These are phyloP conservation scores for Dunaliella primolecta DNA, from an alignment of 139 green algal species.

Conservation along the genomic window DNA sequence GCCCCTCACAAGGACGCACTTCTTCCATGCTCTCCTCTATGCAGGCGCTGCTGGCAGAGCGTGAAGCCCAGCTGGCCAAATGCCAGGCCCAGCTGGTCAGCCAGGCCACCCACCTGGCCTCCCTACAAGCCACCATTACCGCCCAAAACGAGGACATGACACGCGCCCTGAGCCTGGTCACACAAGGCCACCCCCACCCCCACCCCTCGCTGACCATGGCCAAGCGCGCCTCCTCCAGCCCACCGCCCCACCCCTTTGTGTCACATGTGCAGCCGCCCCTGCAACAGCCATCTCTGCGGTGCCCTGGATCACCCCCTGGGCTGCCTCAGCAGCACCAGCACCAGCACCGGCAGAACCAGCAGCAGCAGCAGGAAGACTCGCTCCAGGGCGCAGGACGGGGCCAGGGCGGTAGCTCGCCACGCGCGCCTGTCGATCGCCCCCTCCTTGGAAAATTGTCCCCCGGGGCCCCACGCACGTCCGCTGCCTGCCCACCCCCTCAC, in stretches of 20 bases:
- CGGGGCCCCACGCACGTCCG: too few relatives aligned
- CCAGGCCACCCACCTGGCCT: constrained; percentile 3
- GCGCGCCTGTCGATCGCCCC: too few relatives aligned
- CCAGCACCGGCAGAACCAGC: not conserved
- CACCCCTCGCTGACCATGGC: not conserved
- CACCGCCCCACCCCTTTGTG: not conserved
- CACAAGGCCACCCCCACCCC: not conserved
- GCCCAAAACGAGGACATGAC: not conserved
- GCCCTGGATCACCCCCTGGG: not conserved
- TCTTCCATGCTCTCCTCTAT: not conserved
- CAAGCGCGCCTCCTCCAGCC: not conserved
- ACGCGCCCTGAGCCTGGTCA: not conserved
- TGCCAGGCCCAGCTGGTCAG: not conserved
- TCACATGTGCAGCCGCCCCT: not conserved
- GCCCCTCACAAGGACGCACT: not conserved
- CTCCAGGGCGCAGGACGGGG: too few relatives aligned
- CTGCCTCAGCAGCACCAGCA: not conserved
- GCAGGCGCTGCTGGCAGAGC: not conserved
- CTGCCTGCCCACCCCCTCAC: not conserved
- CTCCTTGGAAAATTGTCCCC: too few relatives aligned
- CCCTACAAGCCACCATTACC: not conserved
- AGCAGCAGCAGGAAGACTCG: not conserved
- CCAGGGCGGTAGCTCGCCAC: too few relatives aligned
- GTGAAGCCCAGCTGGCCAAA: not conserved
- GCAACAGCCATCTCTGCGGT: too few relatives aligned